phyloP scores from a whole-genome alignment of 1,284 basidiomycete genomes.

The Cryptococcus floricola region DNA sequence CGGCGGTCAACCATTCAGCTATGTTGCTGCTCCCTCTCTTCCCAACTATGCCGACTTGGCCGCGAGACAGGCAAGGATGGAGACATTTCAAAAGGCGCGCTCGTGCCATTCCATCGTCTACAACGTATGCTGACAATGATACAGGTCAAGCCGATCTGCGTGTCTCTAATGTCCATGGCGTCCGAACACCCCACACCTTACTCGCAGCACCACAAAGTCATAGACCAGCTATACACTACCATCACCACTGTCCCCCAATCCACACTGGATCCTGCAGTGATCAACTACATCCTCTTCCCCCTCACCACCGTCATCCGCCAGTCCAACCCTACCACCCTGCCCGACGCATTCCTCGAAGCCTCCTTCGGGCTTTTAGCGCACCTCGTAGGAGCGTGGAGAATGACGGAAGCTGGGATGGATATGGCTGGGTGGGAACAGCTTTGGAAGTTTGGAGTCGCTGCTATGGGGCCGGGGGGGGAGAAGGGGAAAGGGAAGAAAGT shows the following conservation, averaged over 20 bases:
- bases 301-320: slow-evolving; percentile 74
- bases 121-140: slow-evolving; percentile 3
- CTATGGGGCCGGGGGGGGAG: slow-evolving; percentile 54
- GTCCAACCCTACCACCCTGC: slow-evolving; percentile 61
- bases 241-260: slow-evolving; percentile 53
- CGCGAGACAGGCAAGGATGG: slow-evolving; percentile 25
- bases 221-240: slow-evolving; percentile 56
- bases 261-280: slow-evolving; percentile 59
- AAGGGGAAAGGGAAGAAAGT: slow-evolving; percentile 60
- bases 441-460: slow-evolving; percentile 65
- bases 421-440: slow-evolving; percentile 70
- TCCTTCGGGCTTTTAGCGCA: slow-evolving; percentile 61
- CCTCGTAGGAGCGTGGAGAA: slow-evolving; percentile 73
- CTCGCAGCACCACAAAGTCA: slow-evolving; percentile 55
- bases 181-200: slow-evolving; percentile 57
- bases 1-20: background rate
- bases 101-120: background rate
- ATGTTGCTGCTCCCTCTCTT: background rate
- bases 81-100: slow-evolving; percentile 37
- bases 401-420: slow-evolving; percentile 56
- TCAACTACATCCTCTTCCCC: slow-evolving; percentile 82
- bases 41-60: background rate
- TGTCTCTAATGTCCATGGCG: slow-evolving; percentile 68
- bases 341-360: slow-evolving; percentile 73
- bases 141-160: slow-evolving; percentile 72